A percentile compares a stretch with the other conserved stretches of the same genome.
phyloP scores from a whole-genome alignment of 208 protist genomes.

The Leptomonas seymouri region DNA sequence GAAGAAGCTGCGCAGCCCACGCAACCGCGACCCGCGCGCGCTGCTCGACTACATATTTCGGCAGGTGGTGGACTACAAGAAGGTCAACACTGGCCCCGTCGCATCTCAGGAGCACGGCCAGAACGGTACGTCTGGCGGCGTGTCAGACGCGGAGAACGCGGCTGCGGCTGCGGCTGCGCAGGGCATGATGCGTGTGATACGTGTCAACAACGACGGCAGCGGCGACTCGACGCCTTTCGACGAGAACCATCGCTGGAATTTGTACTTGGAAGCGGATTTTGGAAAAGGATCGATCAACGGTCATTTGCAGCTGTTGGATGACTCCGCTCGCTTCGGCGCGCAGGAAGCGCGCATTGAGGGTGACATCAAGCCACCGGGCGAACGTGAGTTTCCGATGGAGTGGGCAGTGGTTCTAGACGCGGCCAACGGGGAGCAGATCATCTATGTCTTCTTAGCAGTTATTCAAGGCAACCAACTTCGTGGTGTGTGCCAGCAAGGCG shows the following conservation, averaged over 20 bases:
- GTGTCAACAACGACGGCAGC: slow-evolving; percentile 52
- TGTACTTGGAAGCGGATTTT: slow-evolving; percentile 79
- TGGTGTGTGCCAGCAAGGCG: slow-evolving; percentile 74
- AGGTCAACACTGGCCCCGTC: slow-evolving; percentile 51
- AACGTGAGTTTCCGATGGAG: slow-evolving; percentile 88
- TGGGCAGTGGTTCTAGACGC: slow-evolving; percentile 75
- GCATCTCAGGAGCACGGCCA: slow-evolving; percentile 13
- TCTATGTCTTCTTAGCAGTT: slow-evolving; percentile 83
- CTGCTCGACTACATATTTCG: slow-evolving; percentile 94
- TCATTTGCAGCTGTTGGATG: slow-evolving; percentile 63
- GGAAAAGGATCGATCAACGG: slow-evolving; percentile 72
- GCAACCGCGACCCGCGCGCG: slow-evolving; percentile 86
- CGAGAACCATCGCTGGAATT: slow-evolving; percentile 77
- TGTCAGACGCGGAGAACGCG: slow-evolving; percentile 14
- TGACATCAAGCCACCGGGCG: slow-evolving; percentile 77
- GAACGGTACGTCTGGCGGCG: slow-evolving; percentile 2
- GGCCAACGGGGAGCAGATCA: slow-evolving; percentile 56
- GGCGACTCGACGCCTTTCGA: slow-evolving; percentile 81
- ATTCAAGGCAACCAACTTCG: slow-evolving; percentile 88
- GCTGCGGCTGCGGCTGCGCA: slow-evolving; percentile 47
- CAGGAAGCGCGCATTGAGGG: slow-evolving; percentile 84
- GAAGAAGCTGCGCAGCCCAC: slow-evolving; percentile 88
- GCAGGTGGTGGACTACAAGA: slow-evolving; percentile 94
- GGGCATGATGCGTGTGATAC: slow-evolving; percentile 85
- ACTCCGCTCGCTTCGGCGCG: slow-evolving; percentile 54